Evolutionary conservation across 108 stramenopile species (phyloP).

Genomic region (Cylindrotheca closterium): DNA sequence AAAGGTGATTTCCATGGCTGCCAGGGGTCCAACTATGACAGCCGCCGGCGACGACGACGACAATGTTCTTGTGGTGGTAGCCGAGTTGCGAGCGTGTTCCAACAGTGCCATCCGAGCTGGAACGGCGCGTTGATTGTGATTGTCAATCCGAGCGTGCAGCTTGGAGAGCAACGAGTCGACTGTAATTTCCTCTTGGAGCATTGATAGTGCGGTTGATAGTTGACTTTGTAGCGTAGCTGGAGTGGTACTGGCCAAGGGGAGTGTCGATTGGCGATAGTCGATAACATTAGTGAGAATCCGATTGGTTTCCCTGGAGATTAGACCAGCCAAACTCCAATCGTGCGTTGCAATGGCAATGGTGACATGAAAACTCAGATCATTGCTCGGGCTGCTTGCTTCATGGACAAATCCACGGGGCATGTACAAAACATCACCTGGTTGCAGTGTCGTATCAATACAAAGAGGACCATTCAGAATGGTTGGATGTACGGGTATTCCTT

Average conservation of each 20-base stretch:
- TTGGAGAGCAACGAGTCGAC: slow-evolving; percentile 20
- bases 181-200: slow-evolving; percentile 34
- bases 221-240: slow-evolving; percentile 22
- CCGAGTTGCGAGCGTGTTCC: not conserved
- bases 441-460: slow-evolving; percentile 40
- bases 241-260: slow-evolving; percentile 1
- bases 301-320: slow-evolving; percentile 29
- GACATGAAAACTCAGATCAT: slow-evolving; percentile 63
- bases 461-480: slow-evolving; percentile 45
- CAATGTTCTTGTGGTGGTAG: not conserved
- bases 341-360: slow-evolving; percentile 84
- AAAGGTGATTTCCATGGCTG: slow-evolving; percentile 37
- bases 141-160: slow-evolving; percentile 22
- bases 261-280: slow-evolving; percentile 38
- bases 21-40: slow-evolving; percentile 42
- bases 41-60: not conserved
- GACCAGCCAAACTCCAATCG: slow-evolving; percentile 79
- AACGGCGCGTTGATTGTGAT: slow-evolving; percentile 41
- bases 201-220: slow-evolving; percentile 24
- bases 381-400: slow-evolving; percentile 46
- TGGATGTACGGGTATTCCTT: slow-evolving; percentile 50
- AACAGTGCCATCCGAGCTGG: slow-evolving; percentile 14
- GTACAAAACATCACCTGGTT: slow-evolving; percentile 82
- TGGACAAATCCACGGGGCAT: slow-evolving; percentile 88
- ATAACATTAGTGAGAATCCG: slow-evolving; percentile 26